These are phyloP conservation scores for Exidia glandulosa DNA, from an alignment of 768 basidiomycete genomes.

Conservation along the genomic window DNA sequence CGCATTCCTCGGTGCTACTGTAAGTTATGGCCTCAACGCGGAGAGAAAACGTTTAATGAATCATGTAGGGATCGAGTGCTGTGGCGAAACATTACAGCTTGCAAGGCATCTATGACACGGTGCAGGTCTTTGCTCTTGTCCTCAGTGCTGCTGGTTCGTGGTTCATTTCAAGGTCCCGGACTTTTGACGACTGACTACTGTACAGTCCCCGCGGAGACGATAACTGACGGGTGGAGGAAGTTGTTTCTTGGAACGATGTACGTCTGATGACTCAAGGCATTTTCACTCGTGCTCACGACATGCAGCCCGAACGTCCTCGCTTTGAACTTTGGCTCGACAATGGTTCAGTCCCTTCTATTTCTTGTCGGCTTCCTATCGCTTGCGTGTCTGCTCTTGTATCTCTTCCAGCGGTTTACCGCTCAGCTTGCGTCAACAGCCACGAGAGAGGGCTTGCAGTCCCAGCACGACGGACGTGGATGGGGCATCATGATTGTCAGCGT, in stretches of 20 bases:
- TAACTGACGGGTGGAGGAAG: conserved; percentile 42
- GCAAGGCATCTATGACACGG: conserved; percentile 54
- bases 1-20: conserved; percentile 43
- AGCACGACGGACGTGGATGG: conserved; percentile 32
- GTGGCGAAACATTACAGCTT: conserved; percentile 59
- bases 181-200: conserved; percentile 3
- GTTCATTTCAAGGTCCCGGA: background rate
- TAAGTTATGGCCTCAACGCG: conserved; percentile 20
- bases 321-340: conserved; percentile 55
- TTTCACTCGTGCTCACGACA: conserved; percentile 16
- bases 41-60: conserved; percentile 1
- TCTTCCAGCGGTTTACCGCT: conserved; percentile 41
- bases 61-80: conserved; percentile 50
- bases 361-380: conserved; percentile 48
- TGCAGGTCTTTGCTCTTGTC: conserved; percentile 63
- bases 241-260: conserved; percentile 61
- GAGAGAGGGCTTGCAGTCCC: conserved; percentile 42
- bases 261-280: conserved; percentile 24
- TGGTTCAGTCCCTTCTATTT: conserved; percentile 48
- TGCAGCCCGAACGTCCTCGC: conserved; percentile 61
- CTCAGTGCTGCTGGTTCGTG: conserved; percentile 49
- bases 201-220: conserved; percentile 29
- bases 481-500: conserved; percentile 53
- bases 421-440: conserved; percentile 33
- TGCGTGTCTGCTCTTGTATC: conserved; percentile 41